Conservation (phyloP, 164 flowering plant genomes). For the Magnolia sinica region DNA sequence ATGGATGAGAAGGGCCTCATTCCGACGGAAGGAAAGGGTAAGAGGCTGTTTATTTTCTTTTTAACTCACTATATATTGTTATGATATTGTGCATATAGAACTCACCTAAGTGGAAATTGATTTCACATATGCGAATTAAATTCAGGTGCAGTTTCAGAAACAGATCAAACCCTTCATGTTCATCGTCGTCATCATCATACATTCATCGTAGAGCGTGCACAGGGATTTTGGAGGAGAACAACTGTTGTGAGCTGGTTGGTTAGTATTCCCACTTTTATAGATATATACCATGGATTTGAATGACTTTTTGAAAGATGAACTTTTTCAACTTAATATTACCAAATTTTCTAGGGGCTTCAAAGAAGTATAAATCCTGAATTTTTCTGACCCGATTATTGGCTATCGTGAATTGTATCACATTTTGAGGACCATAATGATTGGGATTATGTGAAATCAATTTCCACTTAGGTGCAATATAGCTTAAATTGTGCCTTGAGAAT, state of each 20-base stretch:
- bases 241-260: constrained; percentile 60
- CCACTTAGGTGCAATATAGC: too few relatives aligned
- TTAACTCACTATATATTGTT: not conserved
- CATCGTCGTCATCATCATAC: constrained; percentile 11
- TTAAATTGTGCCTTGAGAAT: too few relatives aligned
- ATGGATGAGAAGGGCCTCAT: too few relatives aligned
- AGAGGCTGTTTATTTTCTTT: not conserved
- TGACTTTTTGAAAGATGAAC: not conserved
- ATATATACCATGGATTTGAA: not conserved
- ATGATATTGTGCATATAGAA: not conserved
- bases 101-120: too few relatives aligned
- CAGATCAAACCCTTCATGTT: not conserved
- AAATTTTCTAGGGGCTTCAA: not conserved
- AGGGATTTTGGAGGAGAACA: constrained; percentile 56
- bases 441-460: too few relatives aligned
- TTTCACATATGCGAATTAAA: not conserved
- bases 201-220: constrained; percentile 20
- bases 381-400: not conserved
- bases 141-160: not conserved
- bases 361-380: too few relatives aligned
- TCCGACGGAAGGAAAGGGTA: constrained; percentile 27
- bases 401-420: not conserved
- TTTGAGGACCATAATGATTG: not conserved
- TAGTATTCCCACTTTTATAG: constrained; percentile 16
- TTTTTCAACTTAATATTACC: not conserved